Percentiles rank a stretch among this genome's conserved stretches.
phyloP scores from a whole-genome alignment of 345 rosid genomes.

The rapeseed (Brassica napus) region DNA sequence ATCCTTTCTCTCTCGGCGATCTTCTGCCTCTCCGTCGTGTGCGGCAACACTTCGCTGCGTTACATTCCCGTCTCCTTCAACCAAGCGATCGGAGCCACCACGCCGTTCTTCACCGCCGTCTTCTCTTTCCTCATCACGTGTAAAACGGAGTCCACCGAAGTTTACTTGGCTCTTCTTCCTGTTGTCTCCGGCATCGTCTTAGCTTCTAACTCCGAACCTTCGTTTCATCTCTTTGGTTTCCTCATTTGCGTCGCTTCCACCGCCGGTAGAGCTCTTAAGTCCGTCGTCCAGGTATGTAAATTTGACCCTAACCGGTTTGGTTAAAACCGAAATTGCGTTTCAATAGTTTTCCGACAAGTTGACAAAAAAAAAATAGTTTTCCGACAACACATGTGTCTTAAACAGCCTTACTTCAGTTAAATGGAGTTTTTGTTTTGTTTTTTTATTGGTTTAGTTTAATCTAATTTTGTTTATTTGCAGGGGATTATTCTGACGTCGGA shows the following conservation, averaged over 20 bases:
- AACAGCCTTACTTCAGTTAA: not conserved
- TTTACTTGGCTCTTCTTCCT: slow-evolving; percentile 79
- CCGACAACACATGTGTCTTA: not conserved
- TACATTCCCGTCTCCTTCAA: slow-evolving; percentile 96
- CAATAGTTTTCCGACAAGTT: too few relatives aligned
- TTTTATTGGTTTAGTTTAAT: not conserved
- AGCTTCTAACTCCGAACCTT: slow-evolving; percentile 87
- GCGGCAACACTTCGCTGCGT: slow-evolving; percentile 89
- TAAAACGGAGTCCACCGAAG: slow-evolving; percentile 81
- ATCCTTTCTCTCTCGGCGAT: slow-evolving; percentile 80
- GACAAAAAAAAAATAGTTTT: not conserved
- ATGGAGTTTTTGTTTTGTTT: not conserved
- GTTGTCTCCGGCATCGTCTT: slow-evolving; percentile 89
- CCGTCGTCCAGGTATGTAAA: not conserved
- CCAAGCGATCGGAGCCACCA: slow-evolving; percentile 96
- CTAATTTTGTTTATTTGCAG: slow-evolving; percentile 43
- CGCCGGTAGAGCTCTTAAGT: not conserved
- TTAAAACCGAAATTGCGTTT: not conserved
- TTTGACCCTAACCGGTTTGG: not conserved
- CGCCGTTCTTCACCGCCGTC: slow-evolving; percentile 96
- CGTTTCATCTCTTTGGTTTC: slow-evolving; percentile 87
- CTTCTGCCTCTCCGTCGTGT: slow-evolving; percentile 92
- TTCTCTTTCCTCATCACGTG: slow-evolving; percentile 81
- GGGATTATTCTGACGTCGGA: slow-evolving; percentile 86
- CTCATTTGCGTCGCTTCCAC: slow-evolving; percentile 79